phyloP scores from a whole-genome alignment of 371 early-diverging fungal species.

The Nematocida ironsii region DNA sequence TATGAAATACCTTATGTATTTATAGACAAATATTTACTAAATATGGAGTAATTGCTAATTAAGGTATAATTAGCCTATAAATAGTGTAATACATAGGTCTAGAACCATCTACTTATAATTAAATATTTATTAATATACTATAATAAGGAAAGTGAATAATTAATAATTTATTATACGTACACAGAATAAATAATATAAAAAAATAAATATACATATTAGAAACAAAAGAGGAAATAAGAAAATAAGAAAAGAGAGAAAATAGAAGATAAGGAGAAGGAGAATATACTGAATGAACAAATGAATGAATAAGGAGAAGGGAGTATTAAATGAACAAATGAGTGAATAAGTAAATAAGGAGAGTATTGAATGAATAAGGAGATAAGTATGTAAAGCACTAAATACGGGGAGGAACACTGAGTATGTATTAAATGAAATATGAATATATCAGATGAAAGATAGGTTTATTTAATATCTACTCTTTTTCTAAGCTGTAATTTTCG shows the following conservation, averaged over 20 bases:
- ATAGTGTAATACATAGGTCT: background rate
- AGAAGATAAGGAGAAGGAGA: too few relatives aligned
- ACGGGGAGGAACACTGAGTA: too few relatives aligned
- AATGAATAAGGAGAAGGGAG: background rate
- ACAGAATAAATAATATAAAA: background rate
- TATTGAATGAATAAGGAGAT: too few relatives aligned
- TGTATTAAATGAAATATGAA: too few relatives aligned
- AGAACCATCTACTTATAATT: background rate
- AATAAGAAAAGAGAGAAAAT: background rate
- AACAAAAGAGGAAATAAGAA: too few relatives aligned
- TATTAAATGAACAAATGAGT: background rate
- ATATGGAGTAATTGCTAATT: background rate
- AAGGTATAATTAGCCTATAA: too few relatives aligned
- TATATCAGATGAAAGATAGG: background rate
- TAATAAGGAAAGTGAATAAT: background rate
- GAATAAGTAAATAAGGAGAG: too few relatives aligned
- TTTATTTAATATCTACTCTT: constrained; percentile 3
- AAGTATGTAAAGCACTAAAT: too few relatives aligned
- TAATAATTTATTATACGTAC: background rate
- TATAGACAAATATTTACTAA: background rate
- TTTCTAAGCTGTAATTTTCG: background rate
- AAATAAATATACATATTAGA: too few relatives aligned
- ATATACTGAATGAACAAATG: background rate
- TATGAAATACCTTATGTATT: background rate
- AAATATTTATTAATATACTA: background rate